Base-by-base conservation (phyloP, 2,329 filamentous ascomycete genomes). In the Fusarium oligoseptatum region DNA sequence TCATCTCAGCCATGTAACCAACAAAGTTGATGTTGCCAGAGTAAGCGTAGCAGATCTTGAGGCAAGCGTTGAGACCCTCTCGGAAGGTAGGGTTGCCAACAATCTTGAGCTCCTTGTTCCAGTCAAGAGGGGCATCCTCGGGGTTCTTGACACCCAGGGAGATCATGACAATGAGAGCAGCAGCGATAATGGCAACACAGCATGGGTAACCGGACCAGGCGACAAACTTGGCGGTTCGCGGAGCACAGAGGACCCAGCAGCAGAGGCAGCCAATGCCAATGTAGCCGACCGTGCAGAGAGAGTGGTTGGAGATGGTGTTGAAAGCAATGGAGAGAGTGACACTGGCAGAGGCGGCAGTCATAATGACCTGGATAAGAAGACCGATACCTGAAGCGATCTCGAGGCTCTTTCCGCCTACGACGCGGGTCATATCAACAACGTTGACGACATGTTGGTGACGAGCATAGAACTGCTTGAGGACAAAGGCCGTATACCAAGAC, bases 321-420 rank as follows among this genome's bases (percentile, higher is more conserved):
- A 93, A 86, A 77, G 92, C 92, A 76, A 92, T 89, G 50, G 91
- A 89, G 56, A 92, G 90, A 3, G 91, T 90, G 60, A 93, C 85
- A 77, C 90, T 91, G 78, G 93, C 91, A 68, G 92, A 87, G 50
- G 89, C 91, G 83, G 90, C 88, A 67, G 93, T 93, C 82, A 93
- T 92, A 60, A 90, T 92, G 79, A 94, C 93, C 84, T 94, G 93
- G 74, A 94, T 80, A 14, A 94, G 80, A 80, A 94, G 92, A 86
- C 93, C 93, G 75, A 91, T 83, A 3, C 91, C 81, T 10, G 79
- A 68, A 1, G 76, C 29, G 22, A 79, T 70, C 32, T 79, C 80
- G 15, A 82, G 72, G 4, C 74, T 65, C 2, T 74, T 73, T 3
- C 81, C 80, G 1, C 81, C 85, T 84, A 89, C 76, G 83, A 89